These are phyloP conservation scores for Cerrena zonata DNA, from an alignment of 1,284 basidiomycete species.

Conservation along the genomic window DNA sequence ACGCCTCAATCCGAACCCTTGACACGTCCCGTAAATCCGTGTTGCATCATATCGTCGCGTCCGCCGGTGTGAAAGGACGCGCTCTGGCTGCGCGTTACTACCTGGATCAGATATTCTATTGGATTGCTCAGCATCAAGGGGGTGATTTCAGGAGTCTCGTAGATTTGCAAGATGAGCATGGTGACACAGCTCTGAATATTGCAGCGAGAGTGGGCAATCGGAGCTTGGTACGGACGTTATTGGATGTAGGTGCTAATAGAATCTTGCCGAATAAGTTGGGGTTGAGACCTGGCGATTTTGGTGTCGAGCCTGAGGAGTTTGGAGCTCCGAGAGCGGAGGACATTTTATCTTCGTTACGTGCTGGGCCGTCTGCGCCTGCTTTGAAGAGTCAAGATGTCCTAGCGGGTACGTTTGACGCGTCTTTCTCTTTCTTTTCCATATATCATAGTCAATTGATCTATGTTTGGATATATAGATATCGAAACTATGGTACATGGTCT, in stretches of 20 bases:
- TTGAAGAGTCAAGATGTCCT: slow-evolving; percentile 89
- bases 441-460: not conserved
- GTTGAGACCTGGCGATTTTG: slow-evolving; percentile 88
- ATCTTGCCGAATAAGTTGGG: slow-evolving; percentile 91
- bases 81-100: slow-evolving; percentile 85
- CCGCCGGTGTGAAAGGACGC: slow-evolving; percentile 87
- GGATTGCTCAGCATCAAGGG: slow-evolving; percentile 68
- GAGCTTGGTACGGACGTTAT: slow-evolving; percentile 77
- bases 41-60: slow-evolving; percentile 89
- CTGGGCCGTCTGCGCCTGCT: slow-evolving; percentile 66
- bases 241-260: slow-evolving; percentile 93
- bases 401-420: slow-evolving; percentile 47
- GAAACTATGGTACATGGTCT: slow-evolving; percentile 77
- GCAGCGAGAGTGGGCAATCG: slow-evolving; percentile 91
- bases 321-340: slow-evolving; percentile 71
- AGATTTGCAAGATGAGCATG: slow-evolving; percentile 91
- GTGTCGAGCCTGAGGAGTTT: slow-evolving; percentile 82
- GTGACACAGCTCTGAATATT: slow-evolving; percentile 93
- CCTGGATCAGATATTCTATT: slow-evolving; percentile 83
- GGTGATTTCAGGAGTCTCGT: slow-evolving; percentile 77
- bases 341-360: slow-evolving; percentile 61
- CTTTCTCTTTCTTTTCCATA: not conserved
- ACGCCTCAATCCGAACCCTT: slow-evolving; percentile 78
- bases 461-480: slow-evolving; percentile 53
- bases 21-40: slow-evolving; percentile 88